Percentiles rank a stretch among this genome's conserved stretches.
These are phyloP conservation scores for Allodekkera sacchari DNA, from an alignment of 805 yeast genomes.

Conservation along the genomic window DNA sequence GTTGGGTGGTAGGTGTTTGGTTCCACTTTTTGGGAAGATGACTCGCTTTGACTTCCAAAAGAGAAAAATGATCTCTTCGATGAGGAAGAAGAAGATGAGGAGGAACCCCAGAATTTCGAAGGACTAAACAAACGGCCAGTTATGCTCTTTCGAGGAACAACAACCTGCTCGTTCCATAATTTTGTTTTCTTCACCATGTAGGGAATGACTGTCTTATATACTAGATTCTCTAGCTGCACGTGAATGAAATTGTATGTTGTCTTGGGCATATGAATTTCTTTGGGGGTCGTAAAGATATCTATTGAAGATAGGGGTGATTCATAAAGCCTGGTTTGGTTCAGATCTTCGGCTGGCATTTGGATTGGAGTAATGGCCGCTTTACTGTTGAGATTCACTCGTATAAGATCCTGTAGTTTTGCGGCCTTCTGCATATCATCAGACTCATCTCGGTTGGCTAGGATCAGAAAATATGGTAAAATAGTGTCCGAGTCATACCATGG, in stretches of 20 bases:
- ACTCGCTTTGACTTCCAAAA: conserved; percentile 14
- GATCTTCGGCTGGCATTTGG: no score
- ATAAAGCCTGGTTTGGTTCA: no score
- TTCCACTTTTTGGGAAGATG: no score
- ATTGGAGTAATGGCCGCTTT: conserved; percentile 5
- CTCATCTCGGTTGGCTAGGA: conserved; percentile 39
- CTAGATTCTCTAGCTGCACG: conserved; percentile 36
- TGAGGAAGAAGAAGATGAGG: no score
- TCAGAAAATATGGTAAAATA: conserved; percentile 43
- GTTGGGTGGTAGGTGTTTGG: conserved; percentile 37
- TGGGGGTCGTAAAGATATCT: no score
- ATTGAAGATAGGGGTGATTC: no score
- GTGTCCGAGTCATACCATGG: conserved; percentile 61
- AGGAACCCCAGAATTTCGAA: conserved; percentile 45
- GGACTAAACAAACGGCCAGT: conserved; percentile 63
- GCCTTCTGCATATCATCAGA: conserved; percentile 35
- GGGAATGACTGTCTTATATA: conserved; percentile 52
- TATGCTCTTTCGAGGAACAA: conserved; percentile 68
- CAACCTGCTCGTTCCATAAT: conserved; percentile 76
- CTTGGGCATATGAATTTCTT: conserved; percentile 9
- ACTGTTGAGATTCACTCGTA: conserved; percentile 12
- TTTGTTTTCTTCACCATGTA: conserved; percentile 80
- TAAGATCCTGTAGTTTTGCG: conserved; percentile 22
- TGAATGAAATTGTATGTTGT: conserved; percentile 22
- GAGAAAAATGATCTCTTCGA: conserved; percentile 25